A percentile compares a stretch with the other conserved stretches of the same genome.
phyloP scores from a whole-genome alignment of 2,329 filamentous ascomycete genomes.

The Talaromyces sp. region DNA sequence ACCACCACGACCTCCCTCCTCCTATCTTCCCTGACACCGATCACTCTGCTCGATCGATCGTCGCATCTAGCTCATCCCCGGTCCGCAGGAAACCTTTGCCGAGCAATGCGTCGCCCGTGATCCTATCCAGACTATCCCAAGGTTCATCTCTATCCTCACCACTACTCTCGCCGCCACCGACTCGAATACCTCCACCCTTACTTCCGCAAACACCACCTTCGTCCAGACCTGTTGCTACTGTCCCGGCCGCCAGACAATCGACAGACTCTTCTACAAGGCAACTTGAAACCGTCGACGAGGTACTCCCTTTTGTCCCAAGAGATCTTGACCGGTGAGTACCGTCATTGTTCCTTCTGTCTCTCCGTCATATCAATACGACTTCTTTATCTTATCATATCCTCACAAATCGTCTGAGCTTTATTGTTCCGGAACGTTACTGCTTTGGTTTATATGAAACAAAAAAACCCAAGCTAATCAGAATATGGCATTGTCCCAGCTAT shows the following conservation, averaged over 20 bases:
- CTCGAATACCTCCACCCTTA: conserved; percentile 13
- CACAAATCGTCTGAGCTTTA: neutral
- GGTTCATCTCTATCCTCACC: conserved; percentile 7
- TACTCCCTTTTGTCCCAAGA: conserved; percentile 18
- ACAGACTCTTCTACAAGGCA: conserved; percentile 14
- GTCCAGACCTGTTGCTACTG: neutral
- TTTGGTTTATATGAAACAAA: conserved; percentile 10
- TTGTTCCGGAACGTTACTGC: neutral
- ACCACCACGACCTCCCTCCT: conserved; percentile 9
- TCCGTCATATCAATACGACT: neutral
- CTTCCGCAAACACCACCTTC: conserved; percentile 8
- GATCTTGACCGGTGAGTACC: conserved; percentile 20
- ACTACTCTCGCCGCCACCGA: conserved; percentile 21
- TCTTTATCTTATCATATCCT: conserved; percentile 4
- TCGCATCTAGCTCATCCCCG: conserved; percentile 42
- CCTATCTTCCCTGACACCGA: conserved; percentile 11
- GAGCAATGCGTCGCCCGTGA: conserved; percentile 47
- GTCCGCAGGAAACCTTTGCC: conserved; percentile 56
- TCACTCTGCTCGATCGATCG: conserved; percentile 26
- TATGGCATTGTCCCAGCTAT: conserved; percentile 31
- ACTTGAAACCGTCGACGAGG: conserved; percentile 19
- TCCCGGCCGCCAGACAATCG: conserved; percentile 1
- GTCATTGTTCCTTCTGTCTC: neutral
- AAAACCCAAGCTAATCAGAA: conserved; percentile 8
- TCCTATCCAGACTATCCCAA: conserved; percentile 28